Evolutionary conservation across 805 yeast genomes (phyloP), one percentile per base, ranked within the genome.

Genomic region (Candida ponderosae): DNA sequence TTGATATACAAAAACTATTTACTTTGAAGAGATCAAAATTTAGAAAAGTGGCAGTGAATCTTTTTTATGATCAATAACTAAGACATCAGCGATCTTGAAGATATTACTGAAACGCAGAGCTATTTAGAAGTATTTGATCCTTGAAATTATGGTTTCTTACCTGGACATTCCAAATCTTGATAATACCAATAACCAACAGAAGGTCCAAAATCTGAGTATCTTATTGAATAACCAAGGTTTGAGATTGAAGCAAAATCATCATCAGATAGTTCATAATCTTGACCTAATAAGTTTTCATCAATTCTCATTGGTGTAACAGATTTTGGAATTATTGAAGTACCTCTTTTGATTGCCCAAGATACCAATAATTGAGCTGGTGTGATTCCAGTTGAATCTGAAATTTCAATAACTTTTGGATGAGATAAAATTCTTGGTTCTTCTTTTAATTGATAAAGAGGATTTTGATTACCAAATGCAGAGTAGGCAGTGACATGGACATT

Each of bases 401-500:
- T 49, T 6, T 58, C 59, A 4, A 50, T 41, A 15, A 79, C 53
- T 4, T 56, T 54, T 19, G 59, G 62, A 43, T 70, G 65, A 31
- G 55, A 45, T 31, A 66, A 52, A 17, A 72, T 34, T 38, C 43
- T 37, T 36, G 47, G 47, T 35, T 44, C 52, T 3, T 34, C 46
- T 19, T 60, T 62, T 41, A 76, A 67, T 20, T 56, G 48, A 40
- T 75, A 57, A 14, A 76, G 45, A 13, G 82, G 79, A 9, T 79
- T 70, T 40, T 68, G 72, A 6, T 63, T 59, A 8, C 88, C 90
- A 47, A 85, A 65, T 19, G 95, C 93, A 23, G 86, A 78, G 61
- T 83, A 86, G 9, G 94, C 94, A 56, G 81, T 81, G 38, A 81
- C 56, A 26, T 65, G 55, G 41, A 81, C 78, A 42, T 67, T 74